Evolutionary conservation across 1,284 basidiomycete genomes (phyloP).

Genomic region (Cutaneotrichosporon cyanovorans): DNA sequence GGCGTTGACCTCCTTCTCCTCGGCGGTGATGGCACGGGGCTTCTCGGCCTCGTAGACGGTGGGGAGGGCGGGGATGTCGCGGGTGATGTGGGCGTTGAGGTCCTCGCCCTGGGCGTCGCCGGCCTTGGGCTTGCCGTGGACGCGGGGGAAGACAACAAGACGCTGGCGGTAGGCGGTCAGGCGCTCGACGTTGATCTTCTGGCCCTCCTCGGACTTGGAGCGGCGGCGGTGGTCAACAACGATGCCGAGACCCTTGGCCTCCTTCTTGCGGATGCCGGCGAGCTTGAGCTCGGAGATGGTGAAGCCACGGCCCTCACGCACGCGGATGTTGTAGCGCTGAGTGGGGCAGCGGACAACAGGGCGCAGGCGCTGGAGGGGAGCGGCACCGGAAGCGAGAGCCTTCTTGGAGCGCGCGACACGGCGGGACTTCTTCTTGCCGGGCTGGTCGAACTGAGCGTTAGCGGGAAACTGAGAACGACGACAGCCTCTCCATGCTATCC

Average conservation of each 20-base stretch:
- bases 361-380: constrained; percentile 84
- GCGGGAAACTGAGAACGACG: background rate
- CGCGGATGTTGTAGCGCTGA: constrained; percentile 96
- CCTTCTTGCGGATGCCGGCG: constrained; percentile 90
- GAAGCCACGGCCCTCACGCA: constrained; percentile 96
- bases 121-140: constrained; percentile 91
- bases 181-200: constrained; percentile 89
- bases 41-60: constrained; percentile 63
- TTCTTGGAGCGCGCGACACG: constrained; percentile 88
- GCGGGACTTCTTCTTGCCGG: constrained; percentile 93
- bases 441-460: constrained; percentile 98
- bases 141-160: constrained; percentile 84
- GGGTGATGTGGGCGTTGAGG: constrained; percentile 71
- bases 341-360: constrained; percentile 96
- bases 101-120: constrained; percentile 86
- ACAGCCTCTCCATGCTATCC: too few relatives aligned
- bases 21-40: constrained; percentile 87
- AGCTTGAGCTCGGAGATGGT: constrained; percentile 92
- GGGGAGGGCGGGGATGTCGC: constrained; percentile 63
- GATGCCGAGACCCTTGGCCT: constrained; percentile 87
- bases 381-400: constrained; percentile 84
- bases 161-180: constrained; percentile 84
- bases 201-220: constrained; percentile 95
- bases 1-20: constrained; percentile 83
- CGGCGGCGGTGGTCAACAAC: constrained; percentile 96